Evolutionary conservation across 495 filamentous ascomycete genomes (phyloP).

Genomic region (Aspergillus diversus): DNA sequence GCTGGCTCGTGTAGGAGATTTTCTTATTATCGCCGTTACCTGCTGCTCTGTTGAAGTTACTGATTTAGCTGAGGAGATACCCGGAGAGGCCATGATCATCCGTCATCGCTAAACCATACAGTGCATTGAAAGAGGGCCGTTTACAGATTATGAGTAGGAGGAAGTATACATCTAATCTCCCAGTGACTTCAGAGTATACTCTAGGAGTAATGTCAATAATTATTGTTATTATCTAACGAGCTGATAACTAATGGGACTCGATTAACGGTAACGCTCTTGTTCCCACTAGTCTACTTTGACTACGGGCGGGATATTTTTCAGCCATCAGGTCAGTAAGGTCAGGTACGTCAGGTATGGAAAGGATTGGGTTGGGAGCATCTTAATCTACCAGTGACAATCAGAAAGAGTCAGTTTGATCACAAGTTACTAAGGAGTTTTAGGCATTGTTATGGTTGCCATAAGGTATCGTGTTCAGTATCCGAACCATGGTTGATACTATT

Average conservation of each 20-base stretch:
- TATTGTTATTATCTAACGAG: background rate
- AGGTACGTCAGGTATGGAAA: too few species aligned
- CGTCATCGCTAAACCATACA: background rate
- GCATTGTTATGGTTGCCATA: too few species aligned
- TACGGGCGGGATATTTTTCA: background rate
- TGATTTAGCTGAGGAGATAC: background rate
- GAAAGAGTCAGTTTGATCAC: background rate
- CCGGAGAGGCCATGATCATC: background rate
- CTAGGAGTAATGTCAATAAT: background rate
- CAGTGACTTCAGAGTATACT: too few species aligned
- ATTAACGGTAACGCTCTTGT: background rate
- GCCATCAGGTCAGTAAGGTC: too few species aligned
- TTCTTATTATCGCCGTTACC: background rate
- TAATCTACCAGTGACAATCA: background rate
- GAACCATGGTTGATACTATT: conserved; percentile 12
- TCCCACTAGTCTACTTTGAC: background rate
- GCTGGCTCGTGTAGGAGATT: background rate
- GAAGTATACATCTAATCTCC: background rate
- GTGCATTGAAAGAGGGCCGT: background rate
- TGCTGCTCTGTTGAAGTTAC: background rate
- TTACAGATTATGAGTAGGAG: background rate
- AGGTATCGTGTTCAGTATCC: conserved; percentile 11
- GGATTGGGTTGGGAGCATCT: too few species aligned
- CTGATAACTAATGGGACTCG: background rate
- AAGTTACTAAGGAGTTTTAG: too few species aligned